A percentile compares a stretch with the other conserved stretches of the same genome.
Evolutionary conservation across 805 yeast genomes (phyloP).

Genomic region (Lachancea kluyveri): DNA sequence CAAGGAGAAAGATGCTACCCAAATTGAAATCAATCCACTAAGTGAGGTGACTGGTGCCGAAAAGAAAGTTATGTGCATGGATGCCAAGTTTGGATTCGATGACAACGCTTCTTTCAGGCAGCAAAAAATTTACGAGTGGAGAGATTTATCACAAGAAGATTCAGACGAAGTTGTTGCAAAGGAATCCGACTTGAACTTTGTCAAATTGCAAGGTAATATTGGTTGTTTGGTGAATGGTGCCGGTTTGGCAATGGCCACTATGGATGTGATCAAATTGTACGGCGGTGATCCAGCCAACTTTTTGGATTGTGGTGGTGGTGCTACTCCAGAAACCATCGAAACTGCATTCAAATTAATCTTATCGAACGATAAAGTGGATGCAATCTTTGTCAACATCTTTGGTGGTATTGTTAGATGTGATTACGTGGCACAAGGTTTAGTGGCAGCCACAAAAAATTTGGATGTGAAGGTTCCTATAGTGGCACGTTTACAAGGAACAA

Average conservation of each 20-base stretch:
- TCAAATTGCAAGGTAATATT: conserved; percentile 96
- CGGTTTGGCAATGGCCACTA: conserved; percentile 99
- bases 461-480: conserved; percentile 90
- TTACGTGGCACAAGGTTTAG: conserved; percentile 95
- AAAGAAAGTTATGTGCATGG: conserved; percentile 93
- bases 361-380: conserved; percentile 82
- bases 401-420: conserved; percentile 99
- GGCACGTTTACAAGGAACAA: conserved; percentile 98
- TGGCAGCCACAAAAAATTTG: conserved; percentile 89
- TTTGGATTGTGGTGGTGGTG: conserved; percentile 99
- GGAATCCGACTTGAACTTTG: conserved; percentile 85
- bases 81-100: conserved; percentile 97
- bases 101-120: conserved; percentile 96
- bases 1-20: conserved; percentile 90
- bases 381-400: conserved; percentile 96
- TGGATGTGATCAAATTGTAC: conserved; percentile 97
- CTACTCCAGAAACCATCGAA: conserved; percentile 97
- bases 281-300: conserved; percentile 99
- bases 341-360: conserved; percentile 92
- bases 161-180: conserved; percentile 94
- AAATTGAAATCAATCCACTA: conserved; percentile 97
- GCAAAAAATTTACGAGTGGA: conserved; percentile 90
- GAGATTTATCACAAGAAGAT: conserved; percentile 97
- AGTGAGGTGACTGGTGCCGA: conserved; percentile 72
- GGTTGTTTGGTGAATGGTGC: conserved; percentile 99